These are phyloP conservation scores for Scenedesmus sp. DNA, from an alignment of 163 green algal genomes.

Conservation along the genomic window DNA sequence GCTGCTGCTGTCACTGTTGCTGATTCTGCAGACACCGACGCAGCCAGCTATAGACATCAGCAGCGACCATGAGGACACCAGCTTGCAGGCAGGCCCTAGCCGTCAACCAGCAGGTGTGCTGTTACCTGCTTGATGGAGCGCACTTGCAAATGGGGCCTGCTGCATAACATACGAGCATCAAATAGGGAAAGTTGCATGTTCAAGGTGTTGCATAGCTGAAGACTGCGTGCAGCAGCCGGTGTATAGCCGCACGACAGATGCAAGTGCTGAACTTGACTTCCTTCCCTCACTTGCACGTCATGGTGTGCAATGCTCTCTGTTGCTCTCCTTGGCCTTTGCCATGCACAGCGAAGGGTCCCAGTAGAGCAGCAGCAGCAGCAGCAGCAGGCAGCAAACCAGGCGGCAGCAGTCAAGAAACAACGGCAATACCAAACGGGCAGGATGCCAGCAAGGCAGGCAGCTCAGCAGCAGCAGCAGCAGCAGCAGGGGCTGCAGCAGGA, in stretches of 20 bases:
- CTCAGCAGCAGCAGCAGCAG: slow-evolving; percentile 18
- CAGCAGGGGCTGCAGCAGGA: slow-evolving; percentile 12
- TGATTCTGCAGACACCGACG: neutral
- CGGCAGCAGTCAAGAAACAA: slow-evolving; percentile 6
- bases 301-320: neutral
- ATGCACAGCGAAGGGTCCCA: neutral
- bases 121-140: neutral
- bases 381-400: slow-evolving; percentile 15
- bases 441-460: neutral
- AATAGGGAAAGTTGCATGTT: neutral
- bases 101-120: neutral
- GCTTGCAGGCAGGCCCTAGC: neutral
- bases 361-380: slow-evolving; percentile 5
- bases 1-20: neutral
- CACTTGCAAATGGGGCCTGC: neutral
- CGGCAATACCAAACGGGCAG: neutral
- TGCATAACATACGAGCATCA: neutral
- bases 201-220: neutral
- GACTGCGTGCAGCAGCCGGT: too few relatives aligned
- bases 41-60: slow-evolving; percentile 1
- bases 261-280: too few relatives aligned
- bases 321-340: neutral
- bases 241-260: too few relatives aligned
- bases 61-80: slow-evolving; percentile 1
- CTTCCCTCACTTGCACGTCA: neutral